Base-by-base conservation (phyloP, 1,139 yeast genomes). In the Nakaseomyces glabratus region DNA sequence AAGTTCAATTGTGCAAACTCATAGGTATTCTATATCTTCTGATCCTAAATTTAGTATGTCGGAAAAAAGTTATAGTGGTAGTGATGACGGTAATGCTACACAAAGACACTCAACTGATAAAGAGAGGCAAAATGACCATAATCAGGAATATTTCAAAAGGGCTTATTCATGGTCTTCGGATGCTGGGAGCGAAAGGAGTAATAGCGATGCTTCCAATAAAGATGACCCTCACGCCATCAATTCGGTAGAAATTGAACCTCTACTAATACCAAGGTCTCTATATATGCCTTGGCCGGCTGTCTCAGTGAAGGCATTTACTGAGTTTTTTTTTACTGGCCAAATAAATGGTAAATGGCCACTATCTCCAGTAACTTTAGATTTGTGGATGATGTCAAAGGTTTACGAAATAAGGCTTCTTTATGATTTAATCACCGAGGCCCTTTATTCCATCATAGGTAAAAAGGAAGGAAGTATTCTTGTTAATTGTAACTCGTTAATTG, bases 281-380 rank as follows among this genome's bases (percentile, higher is more conserved):
- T 80, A 77, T 46, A 52, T 81, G 42, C 90, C 93, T 6, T 78
- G 77, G 59, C 58, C 76, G 1, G 73, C 79, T 0, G 52, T 61
- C 2, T 69, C 84, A 0, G 71, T 79, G 8, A 68, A 66, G 37
- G 85, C 84, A 1, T 71, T 80, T 47, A 64, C 80, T 28, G 90
- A 81, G 49, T 81, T 73, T 54, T 63, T 81, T 42, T 79, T 76
- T 49, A 80, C 86, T 7, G 93, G 90, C 1, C 86, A 79, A 53
- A 71, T 80, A 17, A 84, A 82, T 23, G 73, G 76, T 38, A 76
- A 72, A 45, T 80, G 88, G 88, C 58, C 68, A 13, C 59, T 80
- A 21, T 63, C 71, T 1, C 86, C 88, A 0, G 76, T 82, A 0
- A 69, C 82, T 0, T 63, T 78, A 37, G 86, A 80, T 45, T 66